A percentile compares a stretch with the other conserved stretches of the same genome.
These are phyloP conservation scores for Yamadazyma kitorensis DNA, from an alignment of 805 yeast genomes.

Conservation along the genomic window DNA sequence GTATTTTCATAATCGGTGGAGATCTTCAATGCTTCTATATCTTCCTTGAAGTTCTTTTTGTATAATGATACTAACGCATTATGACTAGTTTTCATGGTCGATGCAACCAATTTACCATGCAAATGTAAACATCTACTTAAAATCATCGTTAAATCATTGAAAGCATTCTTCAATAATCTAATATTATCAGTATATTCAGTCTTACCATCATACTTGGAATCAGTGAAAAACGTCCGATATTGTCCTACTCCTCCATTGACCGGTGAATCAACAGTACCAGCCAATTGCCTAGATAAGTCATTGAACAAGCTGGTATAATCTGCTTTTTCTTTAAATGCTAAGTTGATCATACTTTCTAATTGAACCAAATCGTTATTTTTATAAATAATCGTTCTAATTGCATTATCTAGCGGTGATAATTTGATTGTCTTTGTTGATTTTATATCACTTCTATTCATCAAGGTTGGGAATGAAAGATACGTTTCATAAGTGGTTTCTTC, in stretches of 20 bases:
- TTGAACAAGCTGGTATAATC: slow-evolving; percentile 49
- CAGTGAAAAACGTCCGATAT: slow-evolving; percentile 64
- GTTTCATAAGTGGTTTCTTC: slow-evolving; percentile 83
- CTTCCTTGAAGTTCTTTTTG: slow-evolving; percentile 64
- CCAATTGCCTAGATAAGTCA: slow-evolving; percentile 65
- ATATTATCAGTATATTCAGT: slow-evolving; percentile 28
- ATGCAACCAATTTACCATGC: slow-evolving; percentile 64
- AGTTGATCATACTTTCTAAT: slow-evolving; percentile 57
- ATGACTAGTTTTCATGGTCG: slow-evolving; percentile 59
- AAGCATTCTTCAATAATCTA: slow-evolving; percentile 46
- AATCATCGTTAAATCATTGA: slow-evolving; percentile 65
- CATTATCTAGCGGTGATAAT: slow-evolving; percentile 83
- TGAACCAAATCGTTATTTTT: slow-evolving; percentile 74
- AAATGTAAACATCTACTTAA: slow-evolving; percentile 63
- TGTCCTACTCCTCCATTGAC: slow-evolving; percentile 91
- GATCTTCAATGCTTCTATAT: slow-evolving; percentile 47
- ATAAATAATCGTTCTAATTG: slow-evolving; percentile 59
- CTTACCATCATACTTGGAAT: slow-evolving; percentile 31
- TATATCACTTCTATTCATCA: slow-evolving; percentile 82
- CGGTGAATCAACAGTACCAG: slow-evolving; percentile 90
- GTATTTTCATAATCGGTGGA: slow-evolving; percentile 30
- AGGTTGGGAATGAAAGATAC: slow-evolving; percentile 74
- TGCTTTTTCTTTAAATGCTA: slow-evolving; percentile 50
- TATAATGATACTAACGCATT: slow-evolving; percentile 62
- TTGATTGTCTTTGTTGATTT: slow-evolving; percentile 45